Evolutionary conservation across 2,329 filamentous ascomycete genomes (phyloP), one percentile per base, ranked within the genome.

Genomic region (Ramularia collo-cygni): DNA sequence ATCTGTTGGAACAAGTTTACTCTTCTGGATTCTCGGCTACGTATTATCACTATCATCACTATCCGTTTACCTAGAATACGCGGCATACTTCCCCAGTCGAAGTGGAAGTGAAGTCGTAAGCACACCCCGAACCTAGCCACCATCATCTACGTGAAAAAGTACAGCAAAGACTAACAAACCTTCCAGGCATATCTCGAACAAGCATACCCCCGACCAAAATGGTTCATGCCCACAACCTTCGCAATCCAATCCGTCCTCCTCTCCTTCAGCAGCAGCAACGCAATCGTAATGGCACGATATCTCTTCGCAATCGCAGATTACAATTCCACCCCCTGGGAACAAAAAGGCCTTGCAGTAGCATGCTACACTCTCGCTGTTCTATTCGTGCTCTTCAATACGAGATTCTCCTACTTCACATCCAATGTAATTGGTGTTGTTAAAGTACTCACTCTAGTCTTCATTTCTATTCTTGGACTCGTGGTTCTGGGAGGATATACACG

Each of bases 191-290:
- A 82, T 48, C 68, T 84, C 0, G 80, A 84, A 49, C 80, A 84
- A 52, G 75, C 77, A 0, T 85, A 74, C 46, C 79, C 79, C 1
- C 68, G 76, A 1, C 81, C 80, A 0, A 72, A 68, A 39, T 80
- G 77, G 53, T 70, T 84, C 44, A 76, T 84, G 35, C 77, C 79
- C 0, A 75, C 76, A 0, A 67, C 76, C 0, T 84, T 80, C 54
- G 80, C 80, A 0, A 71, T 81, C 2, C 76, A 80, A 53, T 71
- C 72, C 0, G 76, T 83, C 2, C 57, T 80, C 1, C 61, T 84
- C 3, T 81, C 79, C 0, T 84, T 83, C 47, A 76, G 74, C 47
- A 80, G 76, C 48, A 75, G 76, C 28, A 83, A 84, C 56, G 70
- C 77, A 0, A 74, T 83, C 28, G 69, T 67, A 67, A 49, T 42